Evolutionary conservation across 1,284 basidiomycete species (phyloP).

Genomic region (Schizophyllum amplum): DNA sequence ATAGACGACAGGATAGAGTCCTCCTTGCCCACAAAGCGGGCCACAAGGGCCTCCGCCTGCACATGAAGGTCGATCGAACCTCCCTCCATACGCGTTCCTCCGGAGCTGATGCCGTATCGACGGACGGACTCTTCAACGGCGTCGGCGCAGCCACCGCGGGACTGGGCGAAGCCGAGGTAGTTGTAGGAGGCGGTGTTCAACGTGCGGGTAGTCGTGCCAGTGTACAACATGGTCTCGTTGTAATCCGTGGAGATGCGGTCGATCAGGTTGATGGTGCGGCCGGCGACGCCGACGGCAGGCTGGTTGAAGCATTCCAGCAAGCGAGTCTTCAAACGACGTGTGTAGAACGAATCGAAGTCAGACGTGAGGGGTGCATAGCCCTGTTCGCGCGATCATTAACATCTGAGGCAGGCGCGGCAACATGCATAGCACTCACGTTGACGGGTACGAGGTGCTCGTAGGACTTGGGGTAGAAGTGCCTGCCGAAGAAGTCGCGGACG

Average conservation of each 20-base stretch:
- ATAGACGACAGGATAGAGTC: slow-evolving; percentile 88
- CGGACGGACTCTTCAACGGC: slow-evolving; percentile 78
- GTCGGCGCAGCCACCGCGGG: slow-evolving; percentile 88
- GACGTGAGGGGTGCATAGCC: slow-evolving; percentile 96
- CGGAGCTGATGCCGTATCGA: slow-evolving; percentile 74
- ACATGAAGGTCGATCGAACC: slow-evolving; percentile 82
- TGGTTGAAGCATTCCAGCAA: slow-evolving; percentile 96
- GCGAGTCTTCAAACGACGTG: slow-evolving; percentile 87
- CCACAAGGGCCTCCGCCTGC: slow-evolving; percentile 82
- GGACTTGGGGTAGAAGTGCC: slow-evolving; percentile 63
- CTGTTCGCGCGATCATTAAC: slow-evolving; percentile 30
- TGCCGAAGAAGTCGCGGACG: slow-evolving; percentile 92
- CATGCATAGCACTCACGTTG: slow-evolving; percentile 47
- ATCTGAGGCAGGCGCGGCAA: neutral
- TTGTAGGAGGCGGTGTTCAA: slow-evolving; percentile 99
- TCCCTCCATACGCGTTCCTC: slow-evolving; percentile 76
- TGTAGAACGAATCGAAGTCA: slow-evolving; percentile 99
- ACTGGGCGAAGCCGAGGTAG: slow-evolving; percentile 98
- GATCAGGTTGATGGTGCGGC: slow-evolving; percentile 84
- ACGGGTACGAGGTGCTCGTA: slow-evolving; percentile 81
- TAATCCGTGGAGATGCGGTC: slow-evolving; percentile 83
- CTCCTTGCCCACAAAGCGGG: slow-evolving; percentile 85
- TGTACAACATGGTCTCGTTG: slow-evolving; percentile 73
- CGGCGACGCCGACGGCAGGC: slow-evolving; percentile 92
- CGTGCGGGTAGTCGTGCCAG: slow-evolving; percentile 78